Evolutionary conservation across 202 grass and related monocot species (phyloP).

Genomic region (Carex sylvatica): DNA sequence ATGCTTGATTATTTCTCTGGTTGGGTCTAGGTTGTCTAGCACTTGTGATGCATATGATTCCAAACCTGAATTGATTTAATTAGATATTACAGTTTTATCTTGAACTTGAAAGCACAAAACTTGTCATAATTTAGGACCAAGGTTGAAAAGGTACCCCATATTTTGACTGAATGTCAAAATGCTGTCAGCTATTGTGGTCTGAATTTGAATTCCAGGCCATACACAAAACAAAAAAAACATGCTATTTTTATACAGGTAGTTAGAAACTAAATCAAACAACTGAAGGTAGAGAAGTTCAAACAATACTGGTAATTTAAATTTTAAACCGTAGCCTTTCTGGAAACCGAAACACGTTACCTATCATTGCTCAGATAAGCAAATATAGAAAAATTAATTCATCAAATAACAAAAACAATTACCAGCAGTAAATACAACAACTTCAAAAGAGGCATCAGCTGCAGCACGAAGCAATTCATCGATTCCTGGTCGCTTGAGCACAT

Average conservation of each 20-base stretch:
- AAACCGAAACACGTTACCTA: neutral
- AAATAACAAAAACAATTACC: conserved; percentile 26
- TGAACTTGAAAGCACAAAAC: neutral
- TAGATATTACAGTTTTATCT: neutral
- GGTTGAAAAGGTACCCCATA: too few relatives aligned
- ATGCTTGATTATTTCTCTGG: conserved; percentile 39
- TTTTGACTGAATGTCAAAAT: neutral
- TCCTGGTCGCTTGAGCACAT: conserved; percentile 80
- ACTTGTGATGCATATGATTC: conserved; percentile 66
- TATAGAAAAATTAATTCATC: neutral
- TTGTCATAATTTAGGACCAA: too few relatives aligned
- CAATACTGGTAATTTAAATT: neutral
- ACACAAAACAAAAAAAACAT: neutral
- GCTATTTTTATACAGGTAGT: neutral
- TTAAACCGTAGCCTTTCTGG: neutral
- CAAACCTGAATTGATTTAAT: conserved; percentile 30
- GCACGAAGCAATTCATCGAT: conserved; percentile 66
- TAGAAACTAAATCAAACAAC: neutral
- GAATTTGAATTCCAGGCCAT: neutral
- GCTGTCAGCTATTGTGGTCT: neutral
- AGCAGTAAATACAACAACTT: conserved; percentile 75
- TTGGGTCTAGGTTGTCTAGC: conserved; percentile 57
- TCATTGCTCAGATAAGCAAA: neutral
- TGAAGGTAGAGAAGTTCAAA: neutral
- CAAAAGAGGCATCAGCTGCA: conserved; percentile 38